Percentiles rank a stretch among this genome's conserved stretches.
Evolutionary conservation across 352 stramenopile genomes (phyloP).

Genomic region (Phytophthora colocasiae): DNA sequence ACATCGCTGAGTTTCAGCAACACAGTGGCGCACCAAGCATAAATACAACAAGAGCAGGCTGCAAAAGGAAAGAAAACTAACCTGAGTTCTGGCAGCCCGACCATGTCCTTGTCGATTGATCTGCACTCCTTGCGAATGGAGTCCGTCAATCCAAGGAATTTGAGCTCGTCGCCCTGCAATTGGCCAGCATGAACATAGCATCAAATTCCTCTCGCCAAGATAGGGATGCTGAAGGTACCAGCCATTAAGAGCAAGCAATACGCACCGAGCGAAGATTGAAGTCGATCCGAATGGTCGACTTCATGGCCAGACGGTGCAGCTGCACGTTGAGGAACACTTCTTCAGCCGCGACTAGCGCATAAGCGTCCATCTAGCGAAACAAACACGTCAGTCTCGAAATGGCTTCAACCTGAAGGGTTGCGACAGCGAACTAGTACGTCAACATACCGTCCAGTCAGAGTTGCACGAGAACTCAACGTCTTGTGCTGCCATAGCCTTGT

Average conservation of each 20-base stretch:
- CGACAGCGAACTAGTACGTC: not conserved
- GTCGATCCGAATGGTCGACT: conserved; percentile 67
- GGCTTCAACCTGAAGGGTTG: conserved; percentile 4
- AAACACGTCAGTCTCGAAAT: conserved; percentile 5
- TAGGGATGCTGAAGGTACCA: not conserved
- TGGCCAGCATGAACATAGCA: conserved; percentile 15
- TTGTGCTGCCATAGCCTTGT: conserved; percentile 48
- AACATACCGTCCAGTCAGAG: conserved; percentile 70
- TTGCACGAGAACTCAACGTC: conserved; percentile 62
- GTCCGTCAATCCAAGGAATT: conserved; percentile 74
- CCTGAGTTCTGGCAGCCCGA: conserved; percentile 69
- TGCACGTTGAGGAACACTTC: conserved; percentile 74
- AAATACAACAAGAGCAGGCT: conserved; percentile 22
- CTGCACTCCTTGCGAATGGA: conserved; percentile 68
- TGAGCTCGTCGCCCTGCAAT: conserved; percentile 66
- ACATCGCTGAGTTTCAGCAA: conserved; percentile 17
- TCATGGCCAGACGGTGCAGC: conserved; percentile 55
- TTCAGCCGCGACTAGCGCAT: conserved; percentile 68
- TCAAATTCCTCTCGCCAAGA: conserved; percentile 24
- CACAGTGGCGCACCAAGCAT: conserved; percentile 21
- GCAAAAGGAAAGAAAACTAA: conserved; percentile 31
- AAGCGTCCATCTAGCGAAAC: conserved; percentile 64
- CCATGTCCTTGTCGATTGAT: conserved; percentile 67
- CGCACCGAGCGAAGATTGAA: conserved; percentile 74
- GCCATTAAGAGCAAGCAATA: conserved; percentile 8